Conservation (phyloP, 2,329 filamentous ascomycete genomes). For the Aspergillus arachidicola region DNA sequence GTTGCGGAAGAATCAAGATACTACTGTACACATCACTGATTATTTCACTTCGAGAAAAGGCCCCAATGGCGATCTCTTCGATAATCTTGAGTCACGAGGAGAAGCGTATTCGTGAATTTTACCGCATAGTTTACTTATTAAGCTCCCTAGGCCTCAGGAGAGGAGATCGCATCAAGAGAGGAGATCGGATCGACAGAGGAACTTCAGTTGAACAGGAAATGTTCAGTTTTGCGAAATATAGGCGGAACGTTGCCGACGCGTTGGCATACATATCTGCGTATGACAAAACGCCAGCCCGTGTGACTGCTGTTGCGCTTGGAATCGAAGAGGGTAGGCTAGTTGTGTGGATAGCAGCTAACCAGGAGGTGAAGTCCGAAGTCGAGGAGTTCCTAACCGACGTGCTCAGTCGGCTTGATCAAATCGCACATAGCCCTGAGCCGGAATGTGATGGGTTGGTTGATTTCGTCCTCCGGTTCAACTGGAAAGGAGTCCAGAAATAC, state of each 20-base stretch:
- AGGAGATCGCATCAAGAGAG: background rate
- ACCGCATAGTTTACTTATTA: background rate
- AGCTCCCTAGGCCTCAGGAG: background rate
- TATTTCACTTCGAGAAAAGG: background rate
- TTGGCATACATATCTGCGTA: background rate
- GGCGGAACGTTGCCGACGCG: background rate
- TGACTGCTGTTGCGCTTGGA: background rate
- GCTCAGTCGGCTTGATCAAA: background rate
- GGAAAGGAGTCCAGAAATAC: background rate
- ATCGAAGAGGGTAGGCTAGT: background rate
- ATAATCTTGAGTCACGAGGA: background rate
- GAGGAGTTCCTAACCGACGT: background rate
- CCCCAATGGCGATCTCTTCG: background rate
- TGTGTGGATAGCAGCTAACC: background rate
- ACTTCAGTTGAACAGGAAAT: background rate
- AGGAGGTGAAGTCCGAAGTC: background rate
- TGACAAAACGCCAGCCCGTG: background rate
- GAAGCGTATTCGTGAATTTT: background rate
- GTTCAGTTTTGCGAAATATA: background rate
- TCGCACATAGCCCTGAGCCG: fast-evolving
- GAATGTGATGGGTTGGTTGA: background rate
- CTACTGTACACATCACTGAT: background rate
- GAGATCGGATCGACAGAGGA: background rate
- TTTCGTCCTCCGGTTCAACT: background rate
- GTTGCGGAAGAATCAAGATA: background rate